phyloP scores from a whole-genome alignment of 2,329 filamentous ascomycete species.

The Fusarium sp. region DNA sequence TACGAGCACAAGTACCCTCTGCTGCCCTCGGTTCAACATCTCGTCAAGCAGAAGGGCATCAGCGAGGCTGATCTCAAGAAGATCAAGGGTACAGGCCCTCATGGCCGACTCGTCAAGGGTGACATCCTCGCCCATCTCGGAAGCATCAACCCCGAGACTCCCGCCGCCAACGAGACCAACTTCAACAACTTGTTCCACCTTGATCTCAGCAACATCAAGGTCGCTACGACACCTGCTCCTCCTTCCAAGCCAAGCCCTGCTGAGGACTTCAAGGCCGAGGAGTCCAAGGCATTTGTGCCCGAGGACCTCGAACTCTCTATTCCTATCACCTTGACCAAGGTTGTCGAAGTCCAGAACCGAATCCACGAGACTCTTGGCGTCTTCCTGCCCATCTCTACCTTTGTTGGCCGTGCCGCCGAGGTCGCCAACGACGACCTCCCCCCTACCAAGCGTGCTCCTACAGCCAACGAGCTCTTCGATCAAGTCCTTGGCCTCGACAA shows the following conservation, averaged over 20 bases:
- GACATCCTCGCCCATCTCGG: slow-evolving; percentile 94
- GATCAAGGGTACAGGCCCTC: slow-evolving; percentile 89
- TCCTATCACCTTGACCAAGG: slow-evolving; percentile 81
- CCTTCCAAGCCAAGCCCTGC: slow-evolving; percentile 43
- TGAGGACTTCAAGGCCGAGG: slow-evolving; percentile 53
- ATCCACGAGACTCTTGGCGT: slow-evolving; percentile 82
- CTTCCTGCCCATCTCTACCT: slow-evolving; percentile 84
- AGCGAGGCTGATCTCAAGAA: slow-evolving; percentile 79
- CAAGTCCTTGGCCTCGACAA: slow-evolving; percentile 79
- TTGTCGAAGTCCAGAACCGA: slow-evolving; percentile 82
- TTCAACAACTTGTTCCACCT: slow-evolving; percentile 83
- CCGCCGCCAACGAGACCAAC: slow-evolving; percentile 74
- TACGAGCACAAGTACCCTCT: slow-evolving; percentile 77
- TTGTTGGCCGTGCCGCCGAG: slow-evolving; percentile 85
- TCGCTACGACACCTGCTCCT: slow-evolving; percentile 66
- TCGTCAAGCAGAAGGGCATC: slow-evolving; percentile 83
- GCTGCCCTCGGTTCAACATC: slow-evolving; percentile 83
- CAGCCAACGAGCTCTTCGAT: slow-evolving; percentile 87
- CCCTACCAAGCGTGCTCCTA: slow-evolving; percentile 68
- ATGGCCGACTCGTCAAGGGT: slow-evolving; percentile 90
- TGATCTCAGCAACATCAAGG: slow-evolving; percentile 95
- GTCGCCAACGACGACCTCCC: slow-evolving; percentile 91
- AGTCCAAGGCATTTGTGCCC: slow-evolving; percentile 57
- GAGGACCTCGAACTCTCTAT: slow-evolving; percentile 72
- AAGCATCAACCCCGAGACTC: slow-evolving; percentile 76